phyloP scores from a whole-genome alignment of 306 rosid genomes.

The Vigna hirtella region DNA sequence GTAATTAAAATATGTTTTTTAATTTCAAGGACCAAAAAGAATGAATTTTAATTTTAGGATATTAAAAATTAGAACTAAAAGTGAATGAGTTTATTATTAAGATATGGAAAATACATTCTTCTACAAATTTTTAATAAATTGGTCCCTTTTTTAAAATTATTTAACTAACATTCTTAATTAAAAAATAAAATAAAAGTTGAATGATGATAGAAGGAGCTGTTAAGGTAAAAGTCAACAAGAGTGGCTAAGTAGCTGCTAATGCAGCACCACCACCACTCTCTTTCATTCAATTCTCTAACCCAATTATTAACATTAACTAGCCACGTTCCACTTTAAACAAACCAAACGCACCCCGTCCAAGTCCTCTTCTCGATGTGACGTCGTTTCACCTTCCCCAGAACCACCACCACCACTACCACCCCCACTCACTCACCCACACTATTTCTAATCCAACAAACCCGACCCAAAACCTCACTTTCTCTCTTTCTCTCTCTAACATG shows the following conservation, averaged over 20 bases:
- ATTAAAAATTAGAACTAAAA: too few species aligned
- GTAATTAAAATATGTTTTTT: too few species aligned
- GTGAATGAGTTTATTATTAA: too few species aligned
- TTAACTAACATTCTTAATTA: too few species aligned
- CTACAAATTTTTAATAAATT: too few species aligned
- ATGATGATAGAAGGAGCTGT: background rate
- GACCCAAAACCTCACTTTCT: background rate
- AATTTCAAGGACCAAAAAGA: too few species aligned
- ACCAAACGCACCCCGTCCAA: background rate
- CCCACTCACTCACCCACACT: background rate
- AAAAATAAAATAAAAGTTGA: too few species aligned
- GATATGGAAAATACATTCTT: too few species aligned
- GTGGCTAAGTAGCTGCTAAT: conserved; percentile 15
- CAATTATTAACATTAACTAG: background rate
- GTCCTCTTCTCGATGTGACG: conserved; percentile 44
- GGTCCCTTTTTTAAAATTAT: too few species aligned
- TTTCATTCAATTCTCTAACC: background rate
- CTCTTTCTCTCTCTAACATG: conserved; percentile 46
- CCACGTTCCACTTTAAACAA: background rate
- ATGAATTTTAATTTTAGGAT: too few species aligned
- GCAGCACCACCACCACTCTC: background rate
- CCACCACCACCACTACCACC: conserved; percentile 29
- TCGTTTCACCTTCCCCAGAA: conserved; percentile 58
- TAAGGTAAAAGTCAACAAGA: conserved; percentile 25
- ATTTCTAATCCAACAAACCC: background rate